Base-by-base conservation (phyloP, 2,329 filamentous ascomycete species). In the Pyricularia grisea region DNA sequence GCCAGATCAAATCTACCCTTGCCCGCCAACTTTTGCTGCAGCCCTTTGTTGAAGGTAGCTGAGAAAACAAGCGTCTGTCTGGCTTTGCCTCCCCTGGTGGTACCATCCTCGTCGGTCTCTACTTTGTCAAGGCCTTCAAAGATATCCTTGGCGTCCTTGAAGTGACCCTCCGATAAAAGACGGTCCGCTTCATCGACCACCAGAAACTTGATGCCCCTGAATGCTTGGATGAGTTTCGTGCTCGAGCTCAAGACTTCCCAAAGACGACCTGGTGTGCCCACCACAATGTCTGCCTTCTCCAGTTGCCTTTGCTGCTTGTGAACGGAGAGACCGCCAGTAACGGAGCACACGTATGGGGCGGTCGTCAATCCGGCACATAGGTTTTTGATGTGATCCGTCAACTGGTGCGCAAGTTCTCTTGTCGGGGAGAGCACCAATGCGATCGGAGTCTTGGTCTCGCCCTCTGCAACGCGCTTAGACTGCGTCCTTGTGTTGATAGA, bases 21-120 rank as follows among this genome's bases (percentile, higher is more conserved):
- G 30, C 92, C 91, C 1, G 92, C 88, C 14, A 99, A 85, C 78
- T 97, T 98, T 74, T 94, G 92, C 77, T 98, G 94, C 33, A 99
- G 81, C 0, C 90, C 90, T 75, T 94, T 94, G 76, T 97, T 92
- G 78, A 99, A 97, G 0, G 95, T 99, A 0, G 95, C 95, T 0
- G 95, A 98, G 78, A 99, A 99, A 25, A 99, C 93, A 0, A 99
- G 85, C 0, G 94, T 98, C 76, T 99, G 95, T 60, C 94, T 83
- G 20, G 85, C 75, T 12, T 78, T 72, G 7, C 78, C 74, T 0
- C 81, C 78, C 12, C 84, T 82, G 3, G 85, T 81, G 0, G 82
- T 82, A 7, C 82, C 80, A 0, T 82, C 81, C n/a, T 82, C 80
- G 1, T 82, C 83, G 1, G 92, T 90, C 65, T 92, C 88, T 58